Conservation (phyloP, 2,329 filamentous ascomycete genomes). For the Penicillium sp. region DNA sequence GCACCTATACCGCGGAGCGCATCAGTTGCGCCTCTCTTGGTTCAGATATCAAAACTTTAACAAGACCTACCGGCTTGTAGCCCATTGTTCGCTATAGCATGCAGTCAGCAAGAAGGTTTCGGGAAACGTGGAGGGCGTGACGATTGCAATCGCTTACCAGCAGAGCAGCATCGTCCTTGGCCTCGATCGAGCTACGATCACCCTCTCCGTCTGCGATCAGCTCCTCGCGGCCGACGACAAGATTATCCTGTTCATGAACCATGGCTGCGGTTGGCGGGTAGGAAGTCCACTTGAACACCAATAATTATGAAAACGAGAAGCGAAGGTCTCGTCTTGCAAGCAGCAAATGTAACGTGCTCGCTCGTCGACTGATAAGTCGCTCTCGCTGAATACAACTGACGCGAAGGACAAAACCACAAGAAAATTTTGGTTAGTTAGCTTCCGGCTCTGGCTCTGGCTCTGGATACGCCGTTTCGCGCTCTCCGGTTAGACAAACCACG, state of each 20-base stretch:
- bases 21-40: constrained; percentile 2
- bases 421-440: constrained; percentile 17
- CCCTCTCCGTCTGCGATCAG: constrained; percentile 28
- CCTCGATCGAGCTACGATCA: constrained; percentile 28
- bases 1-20: constrained; percentile 44
- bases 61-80: constrained; percentile 54
- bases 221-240: constrained; percentile 27
- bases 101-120: constrained; percentile 19
- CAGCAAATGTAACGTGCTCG: background rate
- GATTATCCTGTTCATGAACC: constrained; percentile 23
- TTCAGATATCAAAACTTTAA: background rate
- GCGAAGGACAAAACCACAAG: background rate
- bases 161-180: constrained; percentile 40
- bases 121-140: background rate
- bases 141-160: constrained; percentile 31
- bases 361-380: background rate
- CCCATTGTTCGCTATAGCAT: constrained; percentile 51
- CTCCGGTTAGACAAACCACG: constrained; percentile 10
- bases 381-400: background rate
- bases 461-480: constrained; percentile 12
- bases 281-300: background rate
- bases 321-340: background rate
- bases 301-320: background rate
- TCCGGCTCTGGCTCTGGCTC: constrained; percentile 7
- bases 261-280: constrained; percentile 9